Evolutionary conservation across 2,329 filamentous ascomycete species (phyloP).

Genomic region (Lizonia empirigonia): DNA sequence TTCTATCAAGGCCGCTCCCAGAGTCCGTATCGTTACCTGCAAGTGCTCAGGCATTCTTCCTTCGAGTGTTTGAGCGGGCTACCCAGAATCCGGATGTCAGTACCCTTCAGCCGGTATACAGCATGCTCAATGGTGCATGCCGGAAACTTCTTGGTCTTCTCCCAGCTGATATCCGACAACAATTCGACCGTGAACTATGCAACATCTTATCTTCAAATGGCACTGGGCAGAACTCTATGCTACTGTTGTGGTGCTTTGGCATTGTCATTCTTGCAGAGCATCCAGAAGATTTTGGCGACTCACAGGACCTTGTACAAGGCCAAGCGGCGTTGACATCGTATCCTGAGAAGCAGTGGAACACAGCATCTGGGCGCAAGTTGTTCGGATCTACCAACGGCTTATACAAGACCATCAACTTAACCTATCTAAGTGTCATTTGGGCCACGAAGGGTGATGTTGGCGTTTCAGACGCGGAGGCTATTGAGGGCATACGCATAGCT

Average conservation of each 20-base stretch:
- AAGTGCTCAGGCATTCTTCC: conserved; percentile 43
- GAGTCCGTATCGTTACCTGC: conserved; percentile 38
- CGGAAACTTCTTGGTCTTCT: conserved; percentile 34
- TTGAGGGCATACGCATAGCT: conserved; percentile 43
- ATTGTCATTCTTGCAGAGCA: conserved; percentile 39
- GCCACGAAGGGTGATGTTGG: conserved; percentile 30
- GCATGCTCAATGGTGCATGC: conserved; percentile 47
- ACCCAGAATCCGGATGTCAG: conserved; percentile 27
- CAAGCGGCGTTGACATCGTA: conserved; percentile 8
- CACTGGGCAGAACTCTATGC: conserved; percentile 33
- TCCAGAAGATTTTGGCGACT: conserved; percentile 11
- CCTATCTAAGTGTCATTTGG: conserved; percentile 40
- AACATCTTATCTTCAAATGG: conserved; percentile 34
- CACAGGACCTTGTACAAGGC: conserved; percentile 2
- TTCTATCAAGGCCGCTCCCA: conserved; percentile 43
- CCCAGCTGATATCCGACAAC: conserved; percentile 24
- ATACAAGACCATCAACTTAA: conserved; percentile 40
- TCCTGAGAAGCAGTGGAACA: conserved; percentile 33
- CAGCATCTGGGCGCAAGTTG: conserved; percentile 38
- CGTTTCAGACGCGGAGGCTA: conserved; percentile 34
- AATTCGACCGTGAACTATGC: conserved; percentile 38
- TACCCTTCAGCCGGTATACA: conserved; percentile 38
- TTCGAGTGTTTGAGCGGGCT: conserved; percentile 39
- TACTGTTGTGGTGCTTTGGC: conserved; percentile 43
- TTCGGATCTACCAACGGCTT: conserved; percentile 34